phyloP scores from a whole-genome alignment of 2,329 filamentous ascomycete species.

The Diaporthe humulicola region DNA sequence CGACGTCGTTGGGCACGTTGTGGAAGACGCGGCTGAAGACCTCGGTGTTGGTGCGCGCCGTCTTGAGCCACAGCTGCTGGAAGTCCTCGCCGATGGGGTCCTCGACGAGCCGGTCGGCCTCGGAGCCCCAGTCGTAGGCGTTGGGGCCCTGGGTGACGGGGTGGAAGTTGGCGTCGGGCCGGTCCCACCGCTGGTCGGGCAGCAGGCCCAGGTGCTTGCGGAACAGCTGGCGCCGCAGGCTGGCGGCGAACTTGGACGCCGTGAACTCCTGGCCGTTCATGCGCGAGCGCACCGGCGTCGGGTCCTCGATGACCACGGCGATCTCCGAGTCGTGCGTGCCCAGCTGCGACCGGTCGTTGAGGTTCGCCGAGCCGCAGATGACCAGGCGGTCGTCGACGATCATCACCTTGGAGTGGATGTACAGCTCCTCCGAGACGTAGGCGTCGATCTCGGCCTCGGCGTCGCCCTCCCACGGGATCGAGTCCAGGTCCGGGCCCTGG shows the following conservation, averaged over 20 bases:
- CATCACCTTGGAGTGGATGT: conserved; percentile 92
- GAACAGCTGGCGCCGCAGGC: conserved; percentile 87
- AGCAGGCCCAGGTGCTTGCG: conserved; percentile 92
- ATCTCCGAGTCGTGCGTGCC: conserved; percentile 95
- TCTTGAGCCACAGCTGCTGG: conserved; percentile 77
- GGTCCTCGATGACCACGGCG: conserved; percentile 89
- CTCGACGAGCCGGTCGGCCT: conserved; percentile 75
- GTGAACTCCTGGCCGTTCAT: conserved; percentile 82
- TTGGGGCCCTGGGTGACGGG: conserved; percentile 80
- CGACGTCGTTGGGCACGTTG: conserved; percentile 76
- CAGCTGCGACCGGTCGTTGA: conserved; percentile 91
- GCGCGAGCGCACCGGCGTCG: conserved; percentile 74
- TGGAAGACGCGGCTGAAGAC: conserved; percentile 88
- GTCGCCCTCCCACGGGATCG: conserved; percentile 80
- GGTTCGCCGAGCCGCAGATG: conserved; percentile 88
- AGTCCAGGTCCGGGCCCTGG: conserved; percentile 76
- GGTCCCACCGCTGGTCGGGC: conserved; percentile 78
- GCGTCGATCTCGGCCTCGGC: conserved; percentile 83
- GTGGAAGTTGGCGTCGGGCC: conserved; percentile 79
- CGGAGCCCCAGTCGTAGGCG: conserved; percentile 78
- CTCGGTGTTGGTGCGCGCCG: conserved; percentile 83
- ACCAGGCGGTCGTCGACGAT: conserved; percentile 90
- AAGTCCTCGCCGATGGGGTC: conserved; percentile 82
- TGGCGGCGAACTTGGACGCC: conserved; percentile 82
- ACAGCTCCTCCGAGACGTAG: conserved; percentile 95